A percentile compares a stretch with the other conserved stretches of the same genome.
Evolutionary conservation across 257 asterid species (phyloP).

Genomic region (Osmanthus fragrans): DNA sequence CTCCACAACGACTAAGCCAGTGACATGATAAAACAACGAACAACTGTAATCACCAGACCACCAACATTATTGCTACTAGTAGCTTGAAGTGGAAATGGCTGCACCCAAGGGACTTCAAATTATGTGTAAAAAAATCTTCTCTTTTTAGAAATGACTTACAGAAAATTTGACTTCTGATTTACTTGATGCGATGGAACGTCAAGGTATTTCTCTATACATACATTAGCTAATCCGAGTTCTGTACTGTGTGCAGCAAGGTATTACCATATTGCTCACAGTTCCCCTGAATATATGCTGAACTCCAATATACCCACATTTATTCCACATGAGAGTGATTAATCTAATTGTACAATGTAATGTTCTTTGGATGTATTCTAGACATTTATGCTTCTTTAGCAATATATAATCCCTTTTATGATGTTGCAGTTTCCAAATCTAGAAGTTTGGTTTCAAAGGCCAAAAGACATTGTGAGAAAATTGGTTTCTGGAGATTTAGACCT

Average conservation of each 20-base stretch:
- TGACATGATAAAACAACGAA: neutral
- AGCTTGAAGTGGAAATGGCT: neutral
- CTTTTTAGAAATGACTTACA: too few species aligned
- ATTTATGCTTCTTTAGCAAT: slow-evolving; percentile 4
- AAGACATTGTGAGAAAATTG: slow-evolving; percentile 89
- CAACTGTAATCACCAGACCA: neutral
- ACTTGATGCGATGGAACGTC: neutral
- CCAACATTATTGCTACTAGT: neutral
- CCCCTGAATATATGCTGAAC: neutral
- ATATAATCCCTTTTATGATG: slow-evolving; percentile 8
- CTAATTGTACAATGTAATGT: neutral
- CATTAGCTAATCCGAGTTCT: neutral
- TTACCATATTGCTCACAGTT: too few species aligned
- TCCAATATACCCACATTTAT: neutral
- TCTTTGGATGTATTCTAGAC: neutral
- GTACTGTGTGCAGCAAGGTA: too few species aligned
- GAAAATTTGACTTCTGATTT: neutral
- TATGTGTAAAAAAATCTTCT: too few species aligned
- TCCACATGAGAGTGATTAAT: neutral
- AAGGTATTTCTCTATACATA: neutral
- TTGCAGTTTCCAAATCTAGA: slow-evolving; percentile 76
- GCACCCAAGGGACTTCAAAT: neutral
- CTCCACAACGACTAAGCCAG: neutral
- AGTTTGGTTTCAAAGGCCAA: slow-evolving; percentile 98
- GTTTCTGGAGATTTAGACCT: slow-evolving; percentile 94